phyloP scores from a whole-genome alignment of 768 basidiomycete species.

The Collybia mongolica region DNA sequence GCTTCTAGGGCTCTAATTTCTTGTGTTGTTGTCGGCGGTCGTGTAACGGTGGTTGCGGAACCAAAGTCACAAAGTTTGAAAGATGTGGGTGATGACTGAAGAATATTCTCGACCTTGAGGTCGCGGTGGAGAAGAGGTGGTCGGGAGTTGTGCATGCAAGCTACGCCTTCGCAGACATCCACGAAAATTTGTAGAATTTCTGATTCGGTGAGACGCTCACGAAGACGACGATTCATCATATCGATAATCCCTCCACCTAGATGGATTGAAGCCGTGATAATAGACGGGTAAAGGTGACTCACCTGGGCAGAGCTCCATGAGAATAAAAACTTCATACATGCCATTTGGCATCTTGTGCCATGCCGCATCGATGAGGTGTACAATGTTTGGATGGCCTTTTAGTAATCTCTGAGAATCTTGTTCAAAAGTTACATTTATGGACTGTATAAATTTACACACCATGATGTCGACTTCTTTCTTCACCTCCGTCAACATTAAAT shows the following conservation, averaged over 20 bases:
- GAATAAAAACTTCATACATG: constrained; percentile 92
- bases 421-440: constrained; percentile 22
- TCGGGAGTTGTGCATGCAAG: constrained; percentile 91
- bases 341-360: constrained; percentile 85
- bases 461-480: constrained; percentile 99
- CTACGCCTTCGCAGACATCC: constrained; percentile 96
- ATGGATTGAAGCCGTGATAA: constrained; percentile 12
- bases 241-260: constrained; percentile 97
- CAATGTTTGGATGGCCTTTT: constrained; percentile 92
- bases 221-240: constrained; percentile 97
- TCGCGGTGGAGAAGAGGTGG: constrained; percentile 94
- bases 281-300: constrained; percentile 18
- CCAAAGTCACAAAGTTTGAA: constrained; percentile 99
- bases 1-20: constrained; percentile 88
- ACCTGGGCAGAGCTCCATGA: constrained; percentile 98
- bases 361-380: constrained; percentile 93
- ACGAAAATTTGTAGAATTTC: constrained; percentile 98
- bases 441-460: constrained; percentile 49
- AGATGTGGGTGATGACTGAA: constrained; percentile 78
- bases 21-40: constrained; percentile 72
- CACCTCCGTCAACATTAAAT: constrained; percentile 88
- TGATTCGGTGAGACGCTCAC: constrained; percentile 91
- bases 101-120: constrained; percentile 98
- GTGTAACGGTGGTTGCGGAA: constrained; percentile 77
- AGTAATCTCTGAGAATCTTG: constrained; percentile 67